Evolutionary conservation across 306 rosid species (phyloP).

Genomic region (Pueraria montana): DNA sequence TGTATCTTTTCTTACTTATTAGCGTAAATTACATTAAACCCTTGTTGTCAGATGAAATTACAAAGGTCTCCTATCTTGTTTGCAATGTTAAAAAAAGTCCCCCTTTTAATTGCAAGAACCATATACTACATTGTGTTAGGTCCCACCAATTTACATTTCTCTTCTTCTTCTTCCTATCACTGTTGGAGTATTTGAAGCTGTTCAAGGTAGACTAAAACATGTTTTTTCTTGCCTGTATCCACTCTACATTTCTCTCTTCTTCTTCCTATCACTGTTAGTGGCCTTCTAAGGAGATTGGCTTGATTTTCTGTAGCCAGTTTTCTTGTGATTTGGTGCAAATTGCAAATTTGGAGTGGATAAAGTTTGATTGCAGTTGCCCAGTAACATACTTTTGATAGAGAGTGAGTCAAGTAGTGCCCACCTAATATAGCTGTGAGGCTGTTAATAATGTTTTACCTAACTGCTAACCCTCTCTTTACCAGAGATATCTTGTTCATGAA

Average conservation of each 20-base stretch:
- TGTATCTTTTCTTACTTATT: slow-evolving; percentile 26
- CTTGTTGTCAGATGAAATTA: slow-evolving; percentile 37
- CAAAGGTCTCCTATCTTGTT: slow-evolving; percentile 36
- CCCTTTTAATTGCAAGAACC: slow-evolving; percentile 12
- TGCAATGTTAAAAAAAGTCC: slow-evolving; percentile 24
- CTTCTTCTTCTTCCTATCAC: no score
- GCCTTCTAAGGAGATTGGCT: slow-evolving; percentile 6
- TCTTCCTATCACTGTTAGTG: slow-evolving; percentile 9
- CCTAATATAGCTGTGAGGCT: neutral
- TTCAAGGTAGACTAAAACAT: neutral
- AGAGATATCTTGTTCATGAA: slow-evolving; percentile 26
- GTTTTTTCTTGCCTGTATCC: slow-evolving; percentile 31
- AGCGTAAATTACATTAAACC: slow-evolving; percentile 26
- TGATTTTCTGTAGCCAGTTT: slow-evolving; percentile 32
- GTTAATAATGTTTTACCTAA: slow-evolving; percentile 21
- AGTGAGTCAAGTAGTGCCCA: slow-evolving; percentile 5
- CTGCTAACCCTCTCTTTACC: neutral
- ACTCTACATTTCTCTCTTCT: slow-evolving; percentile 12
- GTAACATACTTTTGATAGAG: neutral
- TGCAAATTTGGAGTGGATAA: neutral
- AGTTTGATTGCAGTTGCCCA: slow-evolving; percentile 1
- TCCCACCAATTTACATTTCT: slow-evolving; percentile 1
- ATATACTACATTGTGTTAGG: neutral
- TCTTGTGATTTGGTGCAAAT: slow-evolving; percentile 22
- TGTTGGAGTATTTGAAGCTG: slow-evolving; percentile 33